These are phyloP conservation scores for Suhomyces sp. DNA, from an alignment of 805 yeast species.

Conservation along the genomic window DNA sequence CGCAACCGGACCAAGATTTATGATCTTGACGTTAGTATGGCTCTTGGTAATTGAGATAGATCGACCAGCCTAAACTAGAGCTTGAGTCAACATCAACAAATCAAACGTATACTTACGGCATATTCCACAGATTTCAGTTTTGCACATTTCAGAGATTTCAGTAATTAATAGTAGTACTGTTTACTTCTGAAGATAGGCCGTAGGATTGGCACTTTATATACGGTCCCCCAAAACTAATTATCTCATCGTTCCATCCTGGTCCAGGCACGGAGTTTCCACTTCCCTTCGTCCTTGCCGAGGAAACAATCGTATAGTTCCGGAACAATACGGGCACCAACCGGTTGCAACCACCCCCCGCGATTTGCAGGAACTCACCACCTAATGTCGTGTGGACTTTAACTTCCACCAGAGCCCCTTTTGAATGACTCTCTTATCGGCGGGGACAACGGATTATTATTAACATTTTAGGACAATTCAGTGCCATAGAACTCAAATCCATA, in stretches of 20 bases:
- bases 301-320: neutral
- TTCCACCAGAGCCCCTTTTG: constrained; percentile 2
- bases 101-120: constrained; percentile 22
- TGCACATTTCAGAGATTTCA: constrained; percentile 36
- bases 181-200: too few species aligned
- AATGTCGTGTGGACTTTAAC: neutral
- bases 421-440: too few species aligned
- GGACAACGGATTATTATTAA: too few species aligned
- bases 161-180: too few species aligned
- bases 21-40: constrained; percentile 26
- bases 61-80: neutral
- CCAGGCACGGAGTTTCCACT: neutral
- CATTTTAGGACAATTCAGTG: too few species aligned
- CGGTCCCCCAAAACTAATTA: too few species aligned
- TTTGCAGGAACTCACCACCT: neutral
- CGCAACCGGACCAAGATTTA: constrained; percentile 68
- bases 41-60: neutral
- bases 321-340: neutral
- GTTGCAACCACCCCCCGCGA: too few species aligned
- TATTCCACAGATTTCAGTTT: constrained; percentile 37
- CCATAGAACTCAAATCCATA: too few species aligned
- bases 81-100: neutral
- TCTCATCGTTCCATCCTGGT: neutral
- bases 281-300: constrained; percentile 7
- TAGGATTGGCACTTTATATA: too few species aligned